Evolutionary conservation across 176 grass and related monocot species (phyloP), one percentile per base, ranked within the genome.

Genomic region (Eleusine indica): DNA sequence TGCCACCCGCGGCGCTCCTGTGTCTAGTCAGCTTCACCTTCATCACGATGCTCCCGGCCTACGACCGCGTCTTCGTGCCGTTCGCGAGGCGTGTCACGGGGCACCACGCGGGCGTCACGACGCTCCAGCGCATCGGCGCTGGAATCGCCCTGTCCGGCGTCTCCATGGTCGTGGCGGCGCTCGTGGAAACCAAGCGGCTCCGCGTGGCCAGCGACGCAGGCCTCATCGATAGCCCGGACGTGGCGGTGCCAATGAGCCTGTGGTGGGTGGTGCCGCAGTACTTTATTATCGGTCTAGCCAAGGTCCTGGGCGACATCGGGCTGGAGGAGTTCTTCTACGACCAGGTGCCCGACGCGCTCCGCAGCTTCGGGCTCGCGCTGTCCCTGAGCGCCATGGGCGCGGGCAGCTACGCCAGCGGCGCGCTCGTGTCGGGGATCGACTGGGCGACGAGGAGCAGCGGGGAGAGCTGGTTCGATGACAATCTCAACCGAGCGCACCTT

Each of bases 241-340:
- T 68, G 28, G 25, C 70, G 17, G 60, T 96, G 12, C 93, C 93
- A 6, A 93, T 96, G 90, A 96, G 91, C 74, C 39, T 96, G 42
- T 93, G 90, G 93, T 96, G 93, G 93, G 81, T 93, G 71, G 83
- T 88, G 67, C 93, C 90, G 61, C 86, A 86, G 52, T 88, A 96
- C 85, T 61, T 89, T 28, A 82, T 90, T 7, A 12, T 98, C 68
- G 94, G 89, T 25, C 4, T 95, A 11, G 78, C 92, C 21, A 69
- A 69, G 75, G 66, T 88, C 73, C 63, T 91, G 21, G 19, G 6
- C 22, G 15, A 51, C 0, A 60, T 85, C 38, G 91, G 93, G 15
- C 68, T 93, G 3, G 58, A 91, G 15, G 94, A 93, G 35, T 91
- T 93, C 54, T 96, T 96, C 89, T 98, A 96, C 54, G 84, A 89